phyloP scores from a whole-genome alignment of 768 basidiomycete species.

The Psilocybe azurescens region DNA sequence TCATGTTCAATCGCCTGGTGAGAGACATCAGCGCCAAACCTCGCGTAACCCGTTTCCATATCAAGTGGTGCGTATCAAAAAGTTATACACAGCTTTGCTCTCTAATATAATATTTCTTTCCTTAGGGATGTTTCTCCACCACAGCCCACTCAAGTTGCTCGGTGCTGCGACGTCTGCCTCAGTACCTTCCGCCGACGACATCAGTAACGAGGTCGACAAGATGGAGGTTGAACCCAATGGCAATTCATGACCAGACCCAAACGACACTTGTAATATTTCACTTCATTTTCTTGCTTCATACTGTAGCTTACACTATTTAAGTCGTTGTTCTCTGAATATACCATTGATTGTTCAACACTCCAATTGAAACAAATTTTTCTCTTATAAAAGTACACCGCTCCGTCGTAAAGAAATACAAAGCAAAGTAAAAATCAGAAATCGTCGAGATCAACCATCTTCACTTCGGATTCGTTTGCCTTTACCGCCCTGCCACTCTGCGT shows the following conservation, averaged over 20 bases:
- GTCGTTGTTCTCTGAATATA: slow-evolving; percentile 1
- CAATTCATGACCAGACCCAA: slow-evolving; percentile 8
- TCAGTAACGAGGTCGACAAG: slow-evolving; percentile 25
- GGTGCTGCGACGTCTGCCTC: slow-evolving; percentile 34
- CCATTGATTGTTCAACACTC: background rate
- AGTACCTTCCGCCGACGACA: slow-evolving; percentile 34
- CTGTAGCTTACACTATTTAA: slow-evolving; percentile 9
- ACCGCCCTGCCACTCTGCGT: slow-evolving; percentile 5
- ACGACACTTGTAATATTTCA: background rate
- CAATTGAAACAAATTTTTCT: no score
- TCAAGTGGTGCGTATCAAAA: slow-evolving; percentile 69
- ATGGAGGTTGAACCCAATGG: slow-evolving; percentile 21
- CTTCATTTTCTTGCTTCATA: slow-evolving; percentile 6
- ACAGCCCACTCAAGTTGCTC: slow-evolving; percentile 25
- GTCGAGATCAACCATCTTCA: slow-evolving; percentile 52
- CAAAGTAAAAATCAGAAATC: slow-evolving; percentile 31
- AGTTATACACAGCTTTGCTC: slow-evolving; percentile 1
- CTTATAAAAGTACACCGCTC: background rate
- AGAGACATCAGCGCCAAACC: slow-evolving; percentile 92
- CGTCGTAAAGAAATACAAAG: background rate
- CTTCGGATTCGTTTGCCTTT: slow-evolving; percentile 15
- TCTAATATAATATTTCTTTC: background rate
- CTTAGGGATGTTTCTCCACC: slow-evolving; percentile 70
- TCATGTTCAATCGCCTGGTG: slow-evolving; percentile 79
- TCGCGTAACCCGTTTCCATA: slow-evolving; percentile 91